phyloP scores from a whole-genome alignment of 805 yeast species.

The Hanseniaspora pseudoguilliermondii region DNA sequence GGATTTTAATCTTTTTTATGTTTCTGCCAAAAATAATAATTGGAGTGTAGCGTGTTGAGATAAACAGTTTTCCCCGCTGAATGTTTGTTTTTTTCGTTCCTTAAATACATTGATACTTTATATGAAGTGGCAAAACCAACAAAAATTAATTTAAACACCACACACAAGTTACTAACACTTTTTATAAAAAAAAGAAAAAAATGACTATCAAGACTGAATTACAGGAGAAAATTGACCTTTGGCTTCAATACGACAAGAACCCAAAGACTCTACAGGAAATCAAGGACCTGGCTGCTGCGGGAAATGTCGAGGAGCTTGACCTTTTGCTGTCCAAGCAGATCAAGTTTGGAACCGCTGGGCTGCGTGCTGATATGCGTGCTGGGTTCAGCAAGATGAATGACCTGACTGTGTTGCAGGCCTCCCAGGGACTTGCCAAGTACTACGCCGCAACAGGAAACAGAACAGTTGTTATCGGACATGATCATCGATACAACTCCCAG shows the following conservation, averaged over 20 bases:
- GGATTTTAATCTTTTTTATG: no score
- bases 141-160: no score
- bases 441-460: conserved; percentile 25
- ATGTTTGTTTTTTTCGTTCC: no score
- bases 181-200: not conserved
- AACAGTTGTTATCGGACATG: conserved; percentile 73
- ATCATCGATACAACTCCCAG: conserved; percentile 72
- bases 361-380: conserved; percentile 77
- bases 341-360: conserved; percentile 86
- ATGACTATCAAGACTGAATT: conserved; percentile 15
- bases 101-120: no score
- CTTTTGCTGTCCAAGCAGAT: conserved; percentile 46
- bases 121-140: no score
- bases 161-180: no score
- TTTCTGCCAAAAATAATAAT: no score
- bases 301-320: conserved; percentile 36
- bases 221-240: conserved; percentile 15
- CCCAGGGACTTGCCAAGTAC: conserved; percentile 64
- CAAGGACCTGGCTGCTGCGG: conserved; percentile 30
- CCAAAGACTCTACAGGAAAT: conserved; percentile 40
- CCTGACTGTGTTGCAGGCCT: conserved; percentile 77
- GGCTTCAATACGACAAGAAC: conserved; percentile 28
- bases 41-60: no score
- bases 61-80: no score
- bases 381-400: conserved; percentile 85